Conservation (phyloP, 495 filamentous ascomycete genomes). For the Astrothelium macrocarpum region DNA sequence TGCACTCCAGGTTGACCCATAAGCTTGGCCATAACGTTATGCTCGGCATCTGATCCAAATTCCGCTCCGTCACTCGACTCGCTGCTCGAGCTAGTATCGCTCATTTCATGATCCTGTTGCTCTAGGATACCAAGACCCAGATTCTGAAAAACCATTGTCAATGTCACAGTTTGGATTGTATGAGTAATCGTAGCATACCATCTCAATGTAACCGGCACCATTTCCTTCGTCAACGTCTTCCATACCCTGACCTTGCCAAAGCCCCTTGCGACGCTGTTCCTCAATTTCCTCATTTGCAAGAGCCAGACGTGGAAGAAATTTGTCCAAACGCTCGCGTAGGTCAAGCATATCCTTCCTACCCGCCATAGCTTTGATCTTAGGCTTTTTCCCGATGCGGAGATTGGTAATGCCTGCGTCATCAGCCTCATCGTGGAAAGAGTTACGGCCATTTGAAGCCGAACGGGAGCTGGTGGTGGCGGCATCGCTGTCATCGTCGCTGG, state of each 20-base stretch:
- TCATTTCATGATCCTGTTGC: conserved; percentile 3
- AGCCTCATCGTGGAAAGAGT: neutral
- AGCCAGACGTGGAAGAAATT: conserved; percentile 12
- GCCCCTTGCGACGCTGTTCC: conserved; percentile 10
- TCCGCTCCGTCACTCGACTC: neutral
- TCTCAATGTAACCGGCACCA: conserved; percentile 15
- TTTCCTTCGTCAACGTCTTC: conserved; percentile 14
- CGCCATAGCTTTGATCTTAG: neutral
- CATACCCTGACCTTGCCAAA: conserved; percentile 5
- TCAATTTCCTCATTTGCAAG: conserved; percentile 15
- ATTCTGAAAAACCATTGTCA: neutral
- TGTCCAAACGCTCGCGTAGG: neutral
- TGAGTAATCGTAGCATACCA: conserved; percentile 8
- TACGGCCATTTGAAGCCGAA: neutral
- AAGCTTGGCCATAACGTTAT: neutral
- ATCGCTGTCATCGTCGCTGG: neutral
- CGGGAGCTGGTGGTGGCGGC: neutral
- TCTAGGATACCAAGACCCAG: conserved; percentile 9
- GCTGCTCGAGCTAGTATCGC: neutral
- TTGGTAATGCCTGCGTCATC: neutral
- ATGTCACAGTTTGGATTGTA: neutral
- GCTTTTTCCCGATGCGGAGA: neutral
- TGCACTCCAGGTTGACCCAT: neutral
- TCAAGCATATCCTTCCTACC: conserved; percentile 1
- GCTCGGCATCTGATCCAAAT: neutral